These are phyloP conservation scores for Colletotrichum lini DNA, from an alignment of 2,329 filamentous ascomycete species.

Conservation along the genomic window DNA sequence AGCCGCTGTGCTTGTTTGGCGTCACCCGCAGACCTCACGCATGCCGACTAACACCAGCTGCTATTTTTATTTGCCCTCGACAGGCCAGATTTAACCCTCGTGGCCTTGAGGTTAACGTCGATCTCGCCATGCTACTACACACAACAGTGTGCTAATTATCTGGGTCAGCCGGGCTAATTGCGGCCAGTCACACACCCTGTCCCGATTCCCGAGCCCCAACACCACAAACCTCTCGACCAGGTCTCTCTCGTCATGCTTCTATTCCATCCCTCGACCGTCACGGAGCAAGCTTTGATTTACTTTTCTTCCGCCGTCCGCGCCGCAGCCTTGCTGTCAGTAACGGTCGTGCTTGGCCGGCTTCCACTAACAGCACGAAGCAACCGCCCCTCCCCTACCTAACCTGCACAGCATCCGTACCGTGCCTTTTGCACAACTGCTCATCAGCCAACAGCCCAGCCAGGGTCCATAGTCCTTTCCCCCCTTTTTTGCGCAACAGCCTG, in stretches of 20 bases:
- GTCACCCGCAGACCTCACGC: conserved; percentile 39
- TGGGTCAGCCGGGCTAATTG: conserved; percentile 32
- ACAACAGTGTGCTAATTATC: conserved; percentile 12
- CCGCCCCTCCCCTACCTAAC: conserved; percentile 1
- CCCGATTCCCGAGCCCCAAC: conserved; percentile 22
- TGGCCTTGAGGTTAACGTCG: conserved; percentile 13
- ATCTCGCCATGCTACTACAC: conserved; percentile 17
- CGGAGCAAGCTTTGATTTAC: conserved; percentile 7
- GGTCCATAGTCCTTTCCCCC: conserved; percentile 25
- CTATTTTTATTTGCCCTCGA: conserved; percentile 56
- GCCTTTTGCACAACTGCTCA: conserved; percentile 10
- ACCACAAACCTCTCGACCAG: conserved; percentile 1
- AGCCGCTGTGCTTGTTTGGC: conserved; percentile 42
- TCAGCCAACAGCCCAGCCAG: conserved; percentile 11
- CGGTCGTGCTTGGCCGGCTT: conserved; percentile 16
- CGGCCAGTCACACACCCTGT: conserved; percentile 3
- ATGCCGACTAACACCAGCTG: conserved; percentile 37
- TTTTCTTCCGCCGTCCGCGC: conserved; percentile 20
- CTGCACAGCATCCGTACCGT: conserved; percentile 22
- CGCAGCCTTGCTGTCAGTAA: conserved; percentile 45
- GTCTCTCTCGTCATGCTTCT: not conserved
- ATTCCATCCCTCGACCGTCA: not conserved
- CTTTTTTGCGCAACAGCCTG: conserved; percentile 14
- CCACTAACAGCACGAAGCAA: conserved; percentile 22
- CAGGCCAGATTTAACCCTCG: conserved; percentile 38